Conservation (phyloP, 352 stramenopile genomes). For the Phytophthora meadii region DNA sequence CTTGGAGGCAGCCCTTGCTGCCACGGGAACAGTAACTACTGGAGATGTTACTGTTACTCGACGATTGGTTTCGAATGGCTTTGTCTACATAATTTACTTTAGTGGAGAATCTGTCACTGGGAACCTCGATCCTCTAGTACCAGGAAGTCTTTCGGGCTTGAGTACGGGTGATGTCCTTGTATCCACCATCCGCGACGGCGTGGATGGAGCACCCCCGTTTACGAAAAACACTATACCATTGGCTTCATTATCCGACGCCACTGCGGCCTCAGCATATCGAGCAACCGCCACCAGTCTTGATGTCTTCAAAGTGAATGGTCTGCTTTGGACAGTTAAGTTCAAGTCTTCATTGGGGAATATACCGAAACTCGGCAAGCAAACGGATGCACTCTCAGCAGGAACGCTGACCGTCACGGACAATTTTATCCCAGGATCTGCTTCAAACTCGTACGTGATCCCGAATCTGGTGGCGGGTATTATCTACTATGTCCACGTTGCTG, state of each 20-base stretch:
- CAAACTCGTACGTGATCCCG: constrained; percentile 56
- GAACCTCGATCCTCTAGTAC: constrained; percentile 32
- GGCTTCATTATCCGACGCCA: constrained; percentile 31
- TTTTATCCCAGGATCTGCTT: constrained; percentile 53
- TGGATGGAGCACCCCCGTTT: constrained; percentile 42
- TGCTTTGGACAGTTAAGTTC: constrained; percentile 84
- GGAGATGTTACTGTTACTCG: constrained; percentile 64
- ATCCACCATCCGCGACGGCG: constrained; percentile 40
- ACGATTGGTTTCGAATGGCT: constrained; percentile 58
- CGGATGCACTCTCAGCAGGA: constrained; percentile 18
- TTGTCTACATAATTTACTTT: constrained; percentile 81
- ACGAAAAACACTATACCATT: constrained; percentile 58
- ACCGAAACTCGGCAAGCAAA: constrained; percentile 46
- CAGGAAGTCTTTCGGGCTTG: constrained; percentile 32
- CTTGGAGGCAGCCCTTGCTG: constrained; percentile 31
- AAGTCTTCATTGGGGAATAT: constrained; percentile 78
- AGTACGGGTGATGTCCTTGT: constrained; percentile 42
- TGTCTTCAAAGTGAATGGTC: constrained; percentile 81
- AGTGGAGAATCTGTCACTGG: constrained; percentile 51
- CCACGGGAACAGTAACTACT: constrained; percentile 8
- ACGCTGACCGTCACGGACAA: constrained; percentile 47
- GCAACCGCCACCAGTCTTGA: constrained; percentile 43
- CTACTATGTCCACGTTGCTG: constrained; percentile 73
- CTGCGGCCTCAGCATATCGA: constrained; percentile 40
- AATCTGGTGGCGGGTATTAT: constrained; percentile 68